phyloP scores from a whole-genome alignment of 2,329 filamentous ascomycete species.

The Fusarium agapanthi region DNA sequence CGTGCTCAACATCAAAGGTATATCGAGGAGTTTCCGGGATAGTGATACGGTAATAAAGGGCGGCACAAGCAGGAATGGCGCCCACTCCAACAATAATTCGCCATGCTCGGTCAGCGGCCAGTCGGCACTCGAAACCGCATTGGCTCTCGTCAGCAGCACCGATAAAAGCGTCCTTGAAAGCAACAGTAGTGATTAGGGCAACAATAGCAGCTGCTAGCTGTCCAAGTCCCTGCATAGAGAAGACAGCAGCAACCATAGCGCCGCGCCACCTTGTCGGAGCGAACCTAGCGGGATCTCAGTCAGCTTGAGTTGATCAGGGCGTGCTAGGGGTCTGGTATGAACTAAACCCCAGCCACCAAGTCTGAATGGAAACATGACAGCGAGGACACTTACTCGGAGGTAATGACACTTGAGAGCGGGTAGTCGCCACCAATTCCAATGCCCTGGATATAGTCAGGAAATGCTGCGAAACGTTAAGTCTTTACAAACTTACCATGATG shows the following conservation, averaged over 20 bases:
- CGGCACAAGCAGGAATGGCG: slow-evolving; percentile 78
- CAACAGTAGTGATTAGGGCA: slow-evolving; percentile 72
- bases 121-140: slow-evolving; percentile 70
- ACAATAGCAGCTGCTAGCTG: slow-evolving; percentile 77
- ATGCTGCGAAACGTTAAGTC: background rate
- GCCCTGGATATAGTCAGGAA: slow-evolving; percentile 53
- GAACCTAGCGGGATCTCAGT: slow-evolving; percentile 60
- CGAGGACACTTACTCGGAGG: slow-evolving; percentile 67
- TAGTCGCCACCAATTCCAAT: slow-evolving; percentile 86
- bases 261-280: slow-evolving; percentile 83
- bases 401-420: slow-evolving; percentile 78
- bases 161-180: slow-evolving; percentile 65
- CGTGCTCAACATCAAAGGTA: slow-evolving; percentile 81
- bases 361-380: background rate
- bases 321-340: background rate
- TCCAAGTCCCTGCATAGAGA: slow-evolving; percentile 87
- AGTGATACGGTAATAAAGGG: slow-evolving; percentile 85
- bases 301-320: slow-evolving; percentile 8
- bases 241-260: slow-evolving; percentile 84
- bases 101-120: slow-evolving; percentile 83
- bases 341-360: slow-evolving; percentile 23
- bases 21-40: slow-evolving; percentile 87
- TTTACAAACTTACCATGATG: slow-evolving; percentile 63
- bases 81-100: slow-evolving; percentile 83
- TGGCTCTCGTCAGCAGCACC: slow-evolving; percentile 50